Percentiles rank a stretch among this genome's conserved stretches.
Conservation (phyloP, 2,329 filamentous ascomycete genomes). For the Calycina marina region DNA sequence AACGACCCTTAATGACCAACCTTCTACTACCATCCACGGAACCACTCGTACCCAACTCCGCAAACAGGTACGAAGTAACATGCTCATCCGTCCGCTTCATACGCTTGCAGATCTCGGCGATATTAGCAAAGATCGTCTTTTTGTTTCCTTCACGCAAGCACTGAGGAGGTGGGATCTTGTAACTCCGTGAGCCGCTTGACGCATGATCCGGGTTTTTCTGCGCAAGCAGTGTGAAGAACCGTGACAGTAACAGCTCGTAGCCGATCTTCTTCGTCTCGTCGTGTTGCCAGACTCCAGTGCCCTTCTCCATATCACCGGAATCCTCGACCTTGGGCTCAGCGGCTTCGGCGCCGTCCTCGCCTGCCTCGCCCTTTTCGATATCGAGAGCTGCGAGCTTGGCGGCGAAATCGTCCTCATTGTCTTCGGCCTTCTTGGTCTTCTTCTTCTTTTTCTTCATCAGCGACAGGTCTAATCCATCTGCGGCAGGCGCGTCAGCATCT, state of each 20-base stretch:
- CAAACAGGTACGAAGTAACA: conserved; percentile 92
- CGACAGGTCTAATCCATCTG: conserved; percentile 31
- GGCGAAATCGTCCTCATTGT: conserved; percentile 22
- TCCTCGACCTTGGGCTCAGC: conserved; percentile 15
- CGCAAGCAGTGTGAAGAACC: conserved; percentile 90
- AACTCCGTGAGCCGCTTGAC: conserved; percentile 77
- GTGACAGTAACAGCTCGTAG: conserved; percentile 73
- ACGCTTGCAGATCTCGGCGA: conserved; percentile 94
- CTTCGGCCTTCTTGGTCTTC: conserved; percentile 23
- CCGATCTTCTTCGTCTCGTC: conserved; percentile 40
- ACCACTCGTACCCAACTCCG: conserved; percentile 93
- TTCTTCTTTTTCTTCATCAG: conserved; percentile 25
- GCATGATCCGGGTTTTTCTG: conserved; percentile 95
- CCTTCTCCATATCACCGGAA: conserved; percentile 23
- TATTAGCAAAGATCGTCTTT: conserved; percentile 99
- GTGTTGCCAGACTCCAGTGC: conserved; percentile 25
- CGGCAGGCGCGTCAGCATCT: conserved; percentile 30
- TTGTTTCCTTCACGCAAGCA: conserved; percentile 99
- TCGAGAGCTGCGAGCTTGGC: conserved; percentile 22
- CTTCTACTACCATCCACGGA: conserved; percentile 86
- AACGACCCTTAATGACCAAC: conserved; percentile 96
- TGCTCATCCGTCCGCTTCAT: conserved; percentile 99
- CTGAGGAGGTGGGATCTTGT: conserved; percentile 98
- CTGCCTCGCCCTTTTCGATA: conserved; percentile 17
- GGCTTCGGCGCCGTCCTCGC: conserved; percentile 13